A percentile compares a stretch with the other conserved stretches of the same genome.
Conservation (phyloP, 176 grass and related monocot species). For the Dactylis glomerata region DNA sequence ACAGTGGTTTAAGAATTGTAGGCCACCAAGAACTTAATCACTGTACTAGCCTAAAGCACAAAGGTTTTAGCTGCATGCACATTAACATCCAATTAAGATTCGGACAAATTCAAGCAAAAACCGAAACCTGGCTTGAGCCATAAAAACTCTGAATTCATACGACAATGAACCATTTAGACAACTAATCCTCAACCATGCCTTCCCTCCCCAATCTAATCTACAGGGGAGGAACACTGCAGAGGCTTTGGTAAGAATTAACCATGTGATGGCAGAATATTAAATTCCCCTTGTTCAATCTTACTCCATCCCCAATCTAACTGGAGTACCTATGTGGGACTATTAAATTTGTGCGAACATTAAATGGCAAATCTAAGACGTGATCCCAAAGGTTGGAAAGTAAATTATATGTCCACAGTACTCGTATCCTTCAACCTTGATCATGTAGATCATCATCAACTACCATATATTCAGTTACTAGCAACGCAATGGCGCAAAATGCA, state of each 20-base stretch:
- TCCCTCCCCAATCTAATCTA: background rate
- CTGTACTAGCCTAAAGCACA: background rate
- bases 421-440: background rate
- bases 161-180: background rate
- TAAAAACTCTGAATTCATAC: background rate
- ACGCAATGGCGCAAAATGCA: conserved; percentile 16
- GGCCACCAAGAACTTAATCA: conserved; percentile 21
- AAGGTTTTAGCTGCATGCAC: too few relatives aligned
- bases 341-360: background rate
- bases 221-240: background rate
- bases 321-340: too few relatives aligned
- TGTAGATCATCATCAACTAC: background rate
- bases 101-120: background rate
- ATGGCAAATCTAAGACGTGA: background rate
- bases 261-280: background rate
- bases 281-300: background rate
- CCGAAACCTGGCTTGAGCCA: background rate
- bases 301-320: too few relatives aligned
- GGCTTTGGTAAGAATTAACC: background rate
- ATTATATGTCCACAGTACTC: background rate
- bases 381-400: background rate
- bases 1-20: too few relatives aligned
- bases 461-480: conserved; percentile 3
- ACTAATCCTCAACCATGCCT: background rate
- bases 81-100: too few relatives aligned